A percentile compares a stretch with the other conserved stretches of the same genome.
Evolutionary conservation across 495 filamentous ascomycete species (phyloP).

Genomic region (Chaetomium cochliodes): DNA sequence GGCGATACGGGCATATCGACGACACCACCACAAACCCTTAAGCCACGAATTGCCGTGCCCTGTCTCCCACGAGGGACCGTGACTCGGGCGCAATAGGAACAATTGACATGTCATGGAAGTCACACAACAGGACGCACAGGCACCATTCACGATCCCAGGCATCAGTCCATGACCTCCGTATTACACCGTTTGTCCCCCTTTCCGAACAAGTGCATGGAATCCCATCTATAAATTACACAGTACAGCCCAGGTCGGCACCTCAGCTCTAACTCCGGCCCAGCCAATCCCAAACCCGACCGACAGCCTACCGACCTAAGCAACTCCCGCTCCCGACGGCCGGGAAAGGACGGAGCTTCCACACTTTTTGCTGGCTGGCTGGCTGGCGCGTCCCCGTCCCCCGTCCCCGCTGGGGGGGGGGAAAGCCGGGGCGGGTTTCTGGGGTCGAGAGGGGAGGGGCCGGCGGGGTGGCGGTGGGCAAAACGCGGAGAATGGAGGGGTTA

Average conservation of each 20-base stretch:
- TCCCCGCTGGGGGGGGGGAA: too few relatives aligned
- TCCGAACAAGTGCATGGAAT: neutral
- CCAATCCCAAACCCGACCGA: conserved; percentile 4
- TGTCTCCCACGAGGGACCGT: neutral
- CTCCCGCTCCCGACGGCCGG: conserved; percentile 18
- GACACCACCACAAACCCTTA: neutral
- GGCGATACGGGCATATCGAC: neutral
- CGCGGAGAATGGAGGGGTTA: neutral
- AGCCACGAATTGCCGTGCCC: neutral
- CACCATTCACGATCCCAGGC: neutral
- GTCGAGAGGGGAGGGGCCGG: neutral
- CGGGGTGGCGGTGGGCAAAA: conserved; percentile 15
- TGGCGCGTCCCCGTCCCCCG: neutral
- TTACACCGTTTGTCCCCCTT: neutral
- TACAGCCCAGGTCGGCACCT: too few relatives aligned
- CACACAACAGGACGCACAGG: neutral
- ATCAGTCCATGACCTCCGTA: too few relatives aligned
- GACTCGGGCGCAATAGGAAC: neutral
- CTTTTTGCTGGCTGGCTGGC: neutral
- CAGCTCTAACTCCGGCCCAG: conserved; percentile 5
- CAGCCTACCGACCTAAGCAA: neutral
- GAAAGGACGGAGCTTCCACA: conserved; percentile 16
- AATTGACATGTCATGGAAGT: neutral
- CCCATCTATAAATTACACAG: too few relatives aligned
- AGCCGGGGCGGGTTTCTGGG: neutral